These are phyloP conservation scores for Polytolypa hystricis DNA, from an alignment of 2,329 filamentous ascomycete genomes.

Conservation along the genomic window DNA sequence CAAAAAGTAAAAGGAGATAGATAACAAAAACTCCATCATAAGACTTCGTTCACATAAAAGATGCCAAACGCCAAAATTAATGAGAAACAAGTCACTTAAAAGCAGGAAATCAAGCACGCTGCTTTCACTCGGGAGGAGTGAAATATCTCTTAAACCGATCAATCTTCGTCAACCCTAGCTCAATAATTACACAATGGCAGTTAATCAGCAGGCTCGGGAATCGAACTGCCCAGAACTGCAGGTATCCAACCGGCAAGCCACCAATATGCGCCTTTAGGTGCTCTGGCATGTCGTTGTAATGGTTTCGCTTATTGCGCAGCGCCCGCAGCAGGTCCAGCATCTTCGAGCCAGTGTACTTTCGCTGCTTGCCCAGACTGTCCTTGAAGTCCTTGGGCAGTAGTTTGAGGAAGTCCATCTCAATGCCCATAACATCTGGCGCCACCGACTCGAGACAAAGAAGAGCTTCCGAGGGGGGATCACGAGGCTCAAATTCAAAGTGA, in stretches of 20 bases:
- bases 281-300: slow-evolving; percentile 93
- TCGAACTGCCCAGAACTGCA: slow-evolving; percentile 68
- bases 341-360: slow-evolving; percentile 78
- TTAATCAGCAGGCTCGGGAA: slow-evolving; percentile 70
- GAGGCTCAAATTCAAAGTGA: slow-evolving; percentile 85
- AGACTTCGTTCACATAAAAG: neutral
- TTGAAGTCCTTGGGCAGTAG: slow-evolving; percentile 70
- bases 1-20: neutral
- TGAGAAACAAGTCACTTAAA: neutral
- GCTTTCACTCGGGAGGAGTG: slow-evolving; percentile 22
- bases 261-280: slow-evolving; percentile 64
- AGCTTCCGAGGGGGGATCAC: slow-evolving; percentile 64
- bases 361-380: slow-evolving; percentile 81
- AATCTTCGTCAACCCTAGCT: slow-evolving; percentile 44
- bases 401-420: slow-evolving; percentile 65
- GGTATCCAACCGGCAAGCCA: slow-evolving; percentile 64
- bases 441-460: slow-evolving; percentile 49
- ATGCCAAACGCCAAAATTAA: neutral
- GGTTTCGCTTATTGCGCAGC: slow-evolving; percentile 89
- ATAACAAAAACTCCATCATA: neutral
- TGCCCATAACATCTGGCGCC: slow-evolving; percentile 33
- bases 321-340: slow-evolving; percentile 82
- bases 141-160: slow-evolving; percentile 36
- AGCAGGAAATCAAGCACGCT: neutral
- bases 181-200: slow-evolving; percentile 65